These are phyloP conservation scores for Neonectria punicea DNA, from an alignment of 2,329 filamentous ascomycete species.

Conservation along the genomic window DNA sequence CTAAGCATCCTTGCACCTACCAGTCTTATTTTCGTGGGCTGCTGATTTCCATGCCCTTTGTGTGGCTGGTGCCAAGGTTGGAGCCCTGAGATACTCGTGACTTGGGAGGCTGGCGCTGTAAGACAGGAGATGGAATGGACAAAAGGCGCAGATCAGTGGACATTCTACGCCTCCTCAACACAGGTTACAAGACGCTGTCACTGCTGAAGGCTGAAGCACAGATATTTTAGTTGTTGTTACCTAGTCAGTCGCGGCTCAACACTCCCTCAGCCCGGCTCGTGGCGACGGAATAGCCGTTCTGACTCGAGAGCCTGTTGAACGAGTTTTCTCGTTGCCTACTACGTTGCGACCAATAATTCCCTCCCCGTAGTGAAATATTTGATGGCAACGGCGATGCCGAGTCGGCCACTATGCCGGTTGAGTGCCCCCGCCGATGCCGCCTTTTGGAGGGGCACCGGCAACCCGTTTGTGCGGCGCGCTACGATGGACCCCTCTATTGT, in stretches of 20 bases:
- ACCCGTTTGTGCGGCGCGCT: constrained; percentile 5
- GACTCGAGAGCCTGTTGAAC: constrained; percentile 17
- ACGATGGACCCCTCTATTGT: constrained; percentile 6
- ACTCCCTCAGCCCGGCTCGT: neutral
- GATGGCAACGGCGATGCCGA: constrained; percentile 19
- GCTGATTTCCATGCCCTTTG: constrained; percentile 16
- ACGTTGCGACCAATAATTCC: neutral
- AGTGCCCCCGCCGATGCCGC: constrained; percentile 11
- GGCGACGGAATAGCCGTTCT: constrained; percentile 8
- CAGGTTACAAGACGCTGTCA: neutral
- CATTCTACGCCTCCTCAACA: neutral
- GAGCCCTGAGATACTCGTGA: constrained; percentile 23
- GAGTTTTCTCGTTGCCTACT: constrained; percentile 1
- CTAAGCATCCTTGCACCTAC: neutral
- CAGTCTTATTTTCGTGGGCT: neutral
- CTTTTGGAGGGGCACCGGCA: constrained; percentile 16
- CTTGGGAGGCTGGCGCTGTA: neutral
- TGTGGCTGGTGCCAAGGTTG: constrained; percentile 24
- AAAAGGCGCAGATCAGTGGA: neutral
- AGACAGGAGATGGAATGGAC: neutral
- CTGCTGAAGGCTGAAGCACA: neutral
- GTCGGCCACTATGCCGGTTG: constrained; percentile 12
- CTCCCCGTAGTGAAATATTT: neutral
- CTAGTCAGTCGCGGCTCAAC: neutral
- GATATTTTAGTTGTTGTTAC: neutral